Conservation (phyloP, 2,329 filamentous ascomycete species). For the Epichloe bromicola region DNA sequence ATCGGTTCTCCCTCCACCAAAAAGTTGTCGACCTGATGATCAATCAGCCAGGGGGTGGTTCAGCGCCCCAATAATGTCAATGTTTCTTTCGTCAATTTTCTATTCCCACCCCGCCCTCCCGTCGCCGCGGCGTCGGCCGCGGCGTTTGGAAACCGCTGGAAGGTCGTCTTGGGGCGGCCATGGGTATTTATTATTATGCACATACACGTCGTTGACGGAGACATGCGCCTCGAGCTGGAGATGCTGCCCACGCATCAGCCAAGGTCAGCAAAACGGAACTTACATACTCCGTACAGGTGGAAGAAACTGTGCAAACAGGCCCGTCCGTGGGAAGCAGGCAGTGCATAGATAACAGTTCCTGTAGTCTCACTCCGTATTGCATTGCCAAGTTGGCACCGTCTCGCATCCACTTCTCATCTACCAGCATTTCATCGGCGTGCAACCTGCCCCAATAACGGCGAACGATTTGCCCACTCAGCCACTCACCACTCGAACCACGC, state of each 20-base stretch:
- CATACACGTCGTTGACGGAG: too few species aligned
- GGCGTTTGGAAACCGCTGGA: slow-evolving; percentile 12
- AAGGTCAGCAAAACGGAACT: background rate
- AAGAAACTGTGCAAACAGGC: background rate
- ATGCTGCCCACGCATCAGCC: background rate
- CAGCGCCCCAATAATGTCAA: slow-evolving; percentile 8
- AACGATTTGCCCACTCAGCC: background rate
- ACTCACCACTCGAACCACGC: background rate
- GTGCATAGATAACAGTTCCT: background rate
- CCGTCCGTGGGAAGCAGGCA: background rate
- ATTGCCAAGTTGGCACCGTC: background rate
- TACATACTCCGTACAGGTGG: too few species aligned
- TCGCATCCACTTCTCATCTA: background rate
- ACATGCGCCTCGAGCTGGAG: background rate
- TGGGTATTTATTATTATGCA: too few species aligned
- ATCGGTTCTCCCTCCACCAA: background rate
- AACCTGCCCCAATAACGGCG: slow-evolving; percentile 5
- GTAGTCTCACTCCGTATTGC: background rate
- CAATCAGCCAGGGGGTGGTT: slow-evolving; percentile 9
- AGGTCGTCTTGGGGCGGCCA: background rate
- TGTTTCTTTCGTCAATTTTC: background rate
- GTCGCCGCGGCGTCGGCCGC: slow-evolving; percentile 2
- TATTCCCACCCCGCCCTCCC: slow-evolving; percentile 2
- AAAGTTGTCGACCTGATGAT: slow-evolving; percentile 10
- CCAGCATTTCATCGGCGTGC: background rate